Conservation (phyloP, 2,329 filamentous ascomycete genomes). For the Colletotrichum sp. region DNA sequence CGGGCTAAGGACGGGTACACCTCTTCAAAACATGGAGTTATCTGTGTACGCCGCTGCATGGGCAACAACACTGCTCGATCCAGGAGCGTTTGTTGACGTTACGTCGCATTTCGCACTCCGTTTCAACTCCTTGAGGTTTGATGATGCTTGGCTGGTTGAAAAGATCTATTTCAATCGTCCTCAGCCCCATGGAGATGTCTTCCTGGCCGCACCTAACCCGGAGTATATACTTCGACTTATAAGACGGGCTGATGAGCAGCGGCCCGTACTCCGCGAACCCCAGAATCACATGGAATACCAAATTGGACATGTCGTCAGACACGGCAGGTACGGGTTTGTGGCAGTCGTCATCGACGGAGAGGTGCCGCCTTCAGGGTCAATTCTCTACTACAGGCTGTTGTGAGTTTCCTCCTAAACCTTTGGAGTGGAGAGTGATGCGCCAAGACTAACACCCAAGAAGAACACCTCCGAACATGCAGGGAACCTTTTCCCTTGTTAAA, state of each 20-base stretch:
- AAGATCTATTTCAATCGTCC: constrained; percentile 34
- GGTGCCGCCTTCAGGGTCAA: constrained; percentile 15
- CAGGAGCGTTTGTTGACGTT: constrained; percentile 17
- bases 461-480: constrained; percentile 17
- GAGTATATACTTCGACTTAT: constrained; percentile 39
- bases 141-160: constrained; percentile 75
- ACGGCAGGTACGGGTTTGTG: constrained; percentile 79
- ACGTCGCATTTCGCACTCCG: constrained; percentile 36
- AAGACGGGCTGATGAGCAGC: constrained; percentile 47
- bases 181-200: neutral
- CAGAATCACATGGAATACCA: constrained; percentile 49
- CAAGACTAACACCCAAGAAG: neutral
- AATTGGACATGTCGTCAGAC: constrained; percentile 84
- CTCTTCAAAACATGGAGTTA: constrained; percentile 60
- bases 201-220: constrained; percentile 5
- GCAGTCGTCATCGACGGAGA: constrained; percentile 84
- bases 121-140: constrained; percentile 54
- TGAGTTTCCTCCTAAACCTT: neutral
- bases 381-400: constrained; percentile 1
- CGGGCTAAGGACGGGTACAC: constrained; percentile 36
- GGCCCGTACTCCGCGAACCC: constrained; percentile 40
- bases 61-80: constrained; percentile 64
- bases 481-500: constrained; percentile 18
- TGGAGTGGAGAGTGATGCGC: neutral
- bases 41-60: constrained; percentile 78